A percentile compares a stretch with the other conserved stretches of the same genome.
Conservation (phyloP, 257 asterid species). For the Solanum ahanhuiri region DNA sequence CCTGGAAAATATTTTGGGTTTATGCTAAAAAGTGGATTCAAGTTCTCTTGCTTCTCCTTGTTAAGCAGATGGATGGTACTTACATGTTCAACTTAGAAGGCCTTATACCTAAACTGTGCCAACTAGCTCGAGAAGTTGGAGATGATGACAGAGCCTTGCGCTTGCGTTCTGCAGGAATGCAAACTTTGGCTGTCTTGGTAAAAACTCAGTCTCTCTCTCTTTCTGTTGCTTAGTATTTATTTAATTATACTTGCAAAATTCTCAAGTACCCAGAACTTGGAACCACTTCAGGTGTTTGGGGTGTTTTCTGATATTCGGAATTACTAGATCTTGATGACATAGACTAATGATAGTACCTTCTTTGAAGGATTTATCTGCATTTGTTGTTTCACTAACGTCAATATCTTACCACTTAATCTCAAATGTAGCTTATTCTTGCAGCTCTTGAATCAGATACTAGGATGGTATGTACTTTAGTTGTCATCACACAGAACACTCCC, state of each 20-base stretch:
- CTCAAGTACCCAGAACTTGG: not conserved
- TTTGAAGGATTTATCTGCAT: not conserved
- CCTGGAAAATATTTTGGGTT: not conserved
- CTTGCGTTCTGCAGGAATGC: slow-evolving; percentile 36
- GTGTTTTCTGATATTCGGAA: not conserved
- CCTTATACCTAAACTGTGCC: slow-evolving; percentile 39
- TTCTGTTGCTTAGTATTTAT: not conserved
- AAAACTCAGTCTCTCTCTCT: not conserved
- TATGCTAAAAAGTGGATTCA: not conserved
- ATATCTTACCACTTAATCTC: not conserved
- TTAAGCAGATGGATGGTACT: slow-evolving; percentile 31
- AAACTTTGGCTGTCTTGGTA: slow-evolving; percentile 40
- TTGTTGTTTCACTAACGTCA: not conserved
- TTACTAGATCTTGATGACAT: not conserved
- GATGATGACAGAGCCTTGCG: slow-evolving; percentile 27
- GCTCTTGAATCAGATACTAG: not conserved
- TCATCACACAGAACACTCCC: not conserved
- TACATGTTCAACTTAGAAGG: slow-evolving; percentile 50
- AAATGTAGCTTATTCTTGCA: not conserved
- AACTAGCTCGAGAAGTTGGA: slow-evolving; percentile 39
- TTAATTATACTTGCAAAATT: slow-evolving; percentile 1
- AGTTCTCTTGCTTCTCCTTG: slow-evolving; percentile 2
- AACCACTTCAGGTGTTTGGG: not conserved
- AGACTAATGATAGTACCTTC: not conserved
- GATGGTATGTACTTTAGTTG: not conserved